Conservation (phyloP, 768 basidiomycete genomes). For the Hypholoma sublateritium region DNA sequence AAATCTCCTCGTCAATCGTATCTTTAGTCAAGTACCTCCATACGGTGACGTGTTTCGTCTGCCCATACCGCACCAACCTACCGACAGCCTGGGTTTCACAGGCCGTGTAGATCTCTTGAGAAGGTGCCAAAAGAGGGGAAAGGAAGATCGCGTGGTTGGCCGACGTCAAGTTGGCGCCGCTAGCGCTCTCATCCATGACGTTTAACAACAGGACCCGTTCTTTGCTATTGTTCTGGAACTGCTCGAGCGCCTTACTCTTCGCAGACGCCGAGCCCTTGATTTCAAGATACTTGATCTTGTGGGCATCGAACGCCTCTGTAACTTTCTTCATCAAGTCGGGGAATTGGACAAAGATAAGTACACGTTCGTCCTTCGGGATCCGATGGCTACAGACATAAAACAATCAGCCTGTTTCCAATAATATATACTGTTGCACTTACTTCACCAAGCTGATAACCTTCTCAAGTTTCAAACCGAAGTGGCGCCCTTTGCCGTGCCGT, state of each 20-base stretch:
- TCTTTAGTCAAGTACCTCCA: slow-evolving; percentile 83
- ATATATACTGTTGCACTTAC: slow-evolving; percentile 38
- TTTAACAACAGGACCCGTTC: slow-evolving; percentile 85
- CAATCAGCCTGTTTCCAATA: slow-evolving; percentile 5
- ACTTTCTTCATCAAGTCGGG: slow-evolving; percentile 92
- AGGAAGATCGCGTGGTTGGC: slow-evolving; percentile 96
- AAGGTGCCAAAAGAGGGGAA: slow-evolving; percentile 81
- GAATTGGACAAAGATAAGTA: slow-evolving; percentile 96
- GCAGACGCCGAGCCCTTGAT: slow-evolving; percentile 76
- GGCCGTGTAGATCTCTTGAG: slow-evolving; percentile 83
- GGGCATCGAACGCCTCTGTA: slow-evolving; percentile 70
- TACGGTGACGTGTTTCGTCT: slow-evolving; percentile 76
- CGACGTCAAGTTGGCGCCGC: slow-evolving; percentile 87
- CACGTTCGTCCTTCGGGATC: slow-evolving; percentile 74
- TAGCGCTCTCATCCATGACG: slow-evolving; percentile 95
- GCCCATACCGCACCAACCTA: slow-evolving; percentile 81
- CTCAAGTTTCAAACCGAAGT: slow-evolving; percentile 83
- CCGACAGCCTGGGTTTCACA: slow-evolving; percentile 84
- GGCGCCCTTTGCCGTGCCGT: slow-evolving; percentile 70
- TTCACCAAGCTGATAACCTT: slow-evolving; percentile 73
- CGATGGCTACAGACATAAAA: slow-evolving; percentile 44
- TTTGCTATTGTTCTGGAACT: slow-evolving; percentile 78
- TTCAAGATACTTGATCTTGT: slow-evolving; percentile 75
- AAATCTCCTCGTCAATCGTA: slow-evolving; percentile 89
- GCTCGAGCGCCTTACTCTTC: slow-evolving; percentile 81